Evolutionary conservation across 306 rosid genomes (phyloP), one percentile per base, ranked within the genome.

Genomic region (Acacia confusa): DNA sequence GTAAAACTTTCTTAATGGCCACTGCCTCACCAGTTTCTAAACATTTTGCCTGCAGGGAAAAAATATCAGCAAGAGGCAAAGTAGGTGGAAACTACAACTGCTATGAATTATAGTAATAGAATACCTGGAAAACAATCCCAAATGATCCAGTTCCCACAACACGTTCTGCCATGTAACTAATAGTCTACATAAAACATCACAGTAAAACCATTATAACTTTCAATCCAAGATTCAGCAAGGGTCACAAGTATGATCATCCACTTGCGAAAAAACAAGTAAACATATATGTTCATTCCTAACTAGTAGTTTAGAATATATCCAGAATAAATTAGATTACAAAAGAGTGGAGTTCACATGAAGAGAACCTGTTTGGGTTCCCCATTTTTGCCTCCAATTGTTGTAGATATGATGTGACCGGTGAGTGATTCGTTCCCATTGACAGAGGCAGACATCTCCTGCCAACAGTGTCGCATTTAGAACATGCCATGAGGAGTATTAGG

Each of bases 131-230:
- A 79, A 95, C 98, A 85, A 92, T 88, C 79, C 98, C 97, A 84
- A 95, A 95, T 10, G 98, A 95, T 17, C 98, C 98, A 43, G 86
- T 91, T 77, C 98, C 98, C 68, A 94, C 97, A 75, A 92, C 88
- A 5, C 97, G 93, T 61, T 94, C 98, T 65, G 98, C 98, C 98
- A 91, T 95, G 91, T 95, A 95, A 84, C 97, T 95, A 74, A 95
- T 91, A 50, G 98, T 95, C 98, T 95, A 82, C 89, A 88, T 10
- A 85, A 77, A 81, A 34, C 55, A 86, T 17, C n/a, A 72, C 13
- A 72, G 52, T 19, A 81, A 79, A 64, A 69, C 36, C n/a, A 82
- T 86, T 72, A 88, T 8, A 78, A 75, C 83, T 85, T 81, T 69
- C 48, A n/a, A 69, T 53, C 45, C 60, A 41, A 43, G 74, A 64